phyloP scores from a whole-genome alignment of 177 flowering plant genomes.

The Vitis hybrid region DNA sequence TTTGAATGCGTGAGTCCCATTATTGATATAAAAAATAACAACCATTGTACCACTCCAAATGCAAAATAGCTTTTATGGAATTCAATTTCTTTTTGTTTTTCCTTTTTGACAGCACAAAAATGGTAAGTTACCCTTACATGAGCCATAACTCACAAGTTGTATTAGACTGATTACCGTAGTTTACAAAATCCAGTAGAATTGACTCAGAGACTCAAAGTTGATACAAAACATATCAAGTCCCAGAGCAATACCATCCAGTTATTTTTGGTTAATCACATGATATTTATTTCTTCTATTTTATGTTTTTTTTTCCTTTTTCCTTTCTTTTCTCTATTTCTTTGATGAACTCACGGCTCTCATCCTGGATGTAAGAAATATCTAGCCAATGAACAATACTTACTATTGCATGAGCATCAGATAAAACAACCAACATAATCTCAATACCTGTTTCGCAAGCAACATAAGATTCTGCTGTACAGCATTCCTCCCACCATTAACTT shows the following conservation, averaged over 20 bases:
- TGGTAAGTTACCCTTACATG: too few relatives aligned
- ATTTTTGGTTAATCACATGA: neutral
- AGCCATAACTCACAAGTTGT: too few relatives aligned
- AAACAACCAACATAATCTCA: neutral
- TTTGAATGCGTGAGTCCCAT: neutral
- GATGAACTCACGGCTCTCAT: too few relatives aligned
- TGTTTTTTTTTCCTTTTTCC: neutral
- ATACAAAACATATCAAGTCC: too few relatives aligned
- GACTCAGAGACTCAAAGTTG: too few relatives aligned
- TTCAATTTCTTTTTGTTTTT: too few relatives aligned
- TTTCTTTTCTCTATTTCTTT: neutral
- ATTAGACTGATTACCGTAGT: too few relatives aligned
- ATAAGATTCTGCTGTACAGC: slow-evolving; percentile 61
- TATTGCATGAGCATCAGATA: neutral
- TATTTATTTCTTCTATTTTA: neutral
- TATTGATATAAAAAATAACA: too few relatives aligned
- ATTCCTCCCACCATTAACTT: slow-evolving; percentile 75
- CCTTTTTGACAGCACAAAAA: too few relatives aligned
- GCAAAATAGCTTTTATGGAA: neutral
- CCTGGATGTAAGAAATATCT: too few relatives aligned
- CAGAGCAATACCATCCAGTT: neutral
- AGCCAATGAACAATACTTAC: too few relatives aligned
- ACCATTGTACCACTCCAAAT: neutral
- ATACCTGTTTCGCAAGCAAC: slow-evolving; percentile 72
- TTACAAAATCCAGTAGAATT: too few relatives aligned